Conservation (phyloP, 2,329 filamentous ascomycete genomes). For the Cercospora canescens region DNA sequence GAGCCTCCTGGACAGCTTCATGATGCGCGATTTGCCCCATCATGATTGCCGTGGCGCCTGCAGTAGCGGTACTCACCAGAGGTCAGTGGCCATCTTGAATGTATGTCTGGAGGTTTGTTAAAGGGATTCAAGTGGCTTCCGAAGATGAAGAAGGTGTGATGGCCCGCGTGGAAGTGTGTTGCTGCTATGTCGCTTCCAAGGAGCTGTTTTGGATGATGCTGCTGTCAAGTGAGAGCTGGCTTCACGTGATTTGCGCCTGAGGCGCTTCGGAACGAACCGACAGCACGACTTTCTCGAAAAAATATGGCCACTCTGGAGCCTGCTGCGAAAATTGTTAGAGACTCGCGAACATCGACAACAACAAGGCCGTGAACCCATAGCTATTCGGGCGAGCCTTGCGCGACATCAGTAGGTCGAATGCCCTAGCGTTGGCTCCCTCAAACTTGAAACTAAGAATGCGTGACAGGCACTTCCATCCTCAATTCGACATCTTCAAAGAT, state of each 20-base stretch:
- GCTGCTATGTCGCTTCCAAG: neutral
- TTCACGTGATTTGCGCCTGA: neutral
- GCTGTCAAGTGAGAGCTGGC: neutral
- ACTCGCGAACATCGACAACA: conserved; percentile 12
- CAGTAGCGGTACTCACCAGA: conserved; percentile 59
- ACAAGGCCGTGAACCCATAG: conserved; percentile 38
- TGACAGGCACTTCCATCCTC: conserved; percentile 13
- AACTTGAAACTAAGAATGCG: neutral
- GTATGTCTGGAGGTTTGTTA: conserved; percentile 2
- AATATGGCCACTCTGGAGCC: neutral
- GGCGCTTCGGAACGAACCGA: neutral
- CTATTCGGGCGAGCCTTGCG: conserved; percentile 34
- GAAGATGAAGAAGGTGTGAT: conserved; percentile 1
- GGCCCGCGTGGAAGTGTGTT: neutral
- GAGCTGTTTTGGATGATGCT: conserved; percentile 7
- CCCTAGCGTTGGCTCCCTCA: neutral
- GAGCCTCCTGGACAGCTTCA: conserved; percentile 8
- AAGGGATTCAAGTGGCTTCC: conserved; percentile 6
- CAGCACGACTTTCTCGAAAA: conserved; percentile 3
- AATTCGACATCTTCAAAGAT: conserved; percentile 6
- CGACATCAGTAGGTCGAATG: neutral
- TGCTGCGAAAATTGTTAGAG: neutral
- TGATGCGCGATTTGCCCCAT: conserved; percentile 20
- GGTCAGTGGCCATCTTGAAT: conserved; percentile 72
- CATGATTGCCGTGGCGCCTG: conserved; percentile 29